Base-by-base conservation (phyloP, 345 rosid species). In the Linum trigynum region DNA sequence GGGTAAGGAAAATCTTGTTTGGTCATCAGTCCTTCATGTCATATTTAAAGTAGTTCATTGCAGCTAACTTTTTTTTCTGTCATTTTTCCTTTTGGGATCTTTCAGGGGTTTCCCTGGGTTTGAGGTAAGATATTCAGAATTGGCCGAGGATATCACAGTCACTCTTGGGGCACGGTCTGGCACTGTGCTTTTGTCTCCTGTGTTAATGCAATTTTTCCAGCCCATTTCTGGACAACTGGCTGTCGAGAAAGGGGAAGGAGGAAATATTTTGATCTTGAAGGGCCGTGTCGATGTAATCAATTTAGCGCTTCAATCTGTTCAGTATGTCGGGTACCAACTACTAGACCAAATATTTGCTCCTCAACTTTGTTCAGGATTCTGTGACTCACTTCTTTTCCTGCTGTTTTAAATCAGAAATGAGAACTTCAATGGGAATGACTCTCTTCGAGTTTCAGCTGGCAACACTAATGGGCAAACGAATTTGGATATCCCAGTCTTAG, bases 361-460 rank as follows among this genome's bases (percentile, higher is more conserved):
- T 55, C 57, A 17, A 5, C 40, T 70, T 40, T 9, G 5, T 57
- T 9, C 10, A 37, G 51, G 57, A 45, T 64, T 16, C 43, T 64
- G 17, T 53, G 11, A 17, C 42, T 38, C 1, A 39, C 64, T 61
- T 38, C 5, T 38, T 57, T 56, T 59, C 14, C 60, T 64, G 16
- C 45, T 17, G 5, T n/a, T 39, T 48, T 15, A 50, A 62, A 65
- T 72, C 82, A 92, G 98, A 59, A 83, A 86, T 17, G 83, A 71
- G 66, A 88, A 90, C 56, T 94, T 90, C 81, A 81, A 85, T 32
- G 97, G 99, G 5, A 82, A 76, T 36, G 99, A 90, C 71, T 73
- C 75, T 51, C 69, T 94, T 71, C 79, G 53, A 62, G 77, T 86
- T 45, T 88, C 91, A 9, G 79, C 91, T 68, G 75, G 79, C 75